phyloP scores from a whole-genome alignment of 2,329 filamentous ascomycete genomes.

The Calonectria pteridis region DNA sequence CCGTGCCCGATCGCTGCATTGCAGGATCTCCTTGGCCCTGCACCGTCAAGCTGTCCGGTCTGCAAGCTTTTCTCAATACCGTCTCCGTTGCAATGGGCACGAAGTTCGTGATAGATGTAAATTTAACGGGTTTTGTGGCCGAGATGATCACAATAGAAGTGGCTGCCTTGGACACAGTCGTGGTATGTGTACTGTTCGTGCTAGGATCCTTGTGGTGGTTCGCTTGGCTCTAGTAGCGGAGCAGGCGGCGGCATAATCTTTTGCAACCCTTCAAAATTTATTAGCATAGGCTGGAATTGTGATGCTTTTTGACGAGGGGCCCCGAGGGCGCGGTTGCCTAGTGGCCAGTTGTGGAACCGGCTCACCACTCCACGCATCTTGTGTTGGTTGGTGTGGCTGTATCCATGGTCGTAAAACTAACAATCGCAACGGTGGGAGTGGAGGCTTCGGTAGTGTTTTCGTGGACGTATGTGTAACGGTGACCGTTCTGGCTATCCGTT shows the following conservation, averaged over 20 bases:
- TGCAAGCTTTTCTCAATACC: background rate
- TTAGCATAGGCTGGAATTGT: background rate
- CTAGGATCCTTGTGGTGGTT: background rate
- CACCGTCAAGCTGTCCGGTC: background rate
- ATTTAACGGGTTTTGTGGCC: background rate
- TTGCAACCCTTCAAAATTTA: background rate
- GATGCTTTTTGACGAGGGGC: background rate
- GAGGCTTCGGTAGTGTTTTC: background rate
- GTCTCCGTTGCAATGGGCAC: background rate
- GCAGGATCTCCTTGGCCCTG: background rate
- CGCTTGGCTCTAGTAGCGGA: background rate
- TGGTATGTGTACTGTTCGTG: background rate
- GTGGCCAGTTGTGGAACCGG: background rate
- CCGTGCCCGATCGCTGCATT: background rate
- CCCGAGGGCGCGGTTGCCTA: background rate
- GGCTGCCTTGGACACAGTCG: background rate
- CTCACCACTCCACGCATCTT: too few relatives aligned
- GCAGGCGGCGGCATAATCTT: background rate
- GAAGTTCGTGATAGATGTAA: background rate
- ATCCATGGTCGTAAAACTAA: too few relatives aligned
- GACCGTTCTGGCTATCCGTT: background rate
- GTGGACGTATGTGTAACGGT: background rate
- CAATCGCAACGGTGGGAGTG: too few relatives aligned
- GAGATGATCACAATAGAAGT: background rate
- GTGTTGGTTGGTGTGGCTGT: background rate